phyloP scores from a whole-genome alignment of 106 monocot species.

The Allium sativum region DNA sequence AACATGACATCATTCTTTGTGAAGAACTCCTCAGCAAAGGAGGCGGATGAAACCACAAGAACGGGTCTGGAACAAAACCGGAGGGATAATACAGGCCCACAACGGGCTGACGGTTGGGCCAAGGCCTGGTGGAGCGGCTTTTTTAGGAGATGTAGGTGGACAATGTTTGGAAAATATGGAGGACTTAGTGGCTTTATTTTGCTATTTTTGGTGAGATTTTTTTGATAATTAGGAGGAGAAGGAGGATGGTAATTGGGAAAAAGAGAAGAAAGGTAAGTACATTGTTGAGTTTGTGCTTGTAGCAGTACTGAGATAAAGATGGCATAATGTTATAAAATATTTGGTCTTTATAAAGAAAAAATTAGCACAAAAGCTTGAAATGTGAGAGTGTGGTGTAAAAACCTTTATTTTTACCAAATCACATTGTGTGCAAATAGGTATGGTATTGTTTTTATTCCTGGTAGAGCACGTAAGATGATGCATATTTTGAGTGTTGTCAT shows the following conservation, averaged over 20 bases:
- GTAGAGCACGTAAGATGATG: too few species aligned
- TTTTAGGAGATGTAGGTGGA: conserved; percentile 3
- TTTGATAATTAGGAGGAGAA: background rate
- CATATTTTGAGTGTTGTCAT: too few species aligned
- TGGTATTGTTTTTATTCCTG: too few species aligned
- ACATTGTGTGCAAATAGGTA: too few species aligned
- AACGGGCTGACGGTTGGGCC: background rate
- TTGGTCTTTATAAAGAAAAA: too few species aligned
- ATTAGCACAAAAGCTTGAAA: too few species aligned
- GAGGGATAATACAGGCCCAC: background rate
- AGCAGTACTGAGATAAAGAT: too few species aligned
- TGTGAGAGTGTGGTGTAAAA: too few species aligned
- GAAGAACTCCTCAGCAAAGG: conserved; percentile 11
- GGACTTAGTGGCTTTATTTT: background rate
- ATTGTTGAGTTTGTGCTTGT: background rate
- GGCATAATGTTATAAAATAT: too few species aligned
- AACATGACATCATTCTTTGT: conserved; percentile 35
- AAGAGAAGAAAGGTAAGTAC: background rate
- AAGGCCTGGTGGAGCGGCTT: conserved; percentile 8
- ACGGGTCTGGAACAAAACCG: conserved; percentile 22
- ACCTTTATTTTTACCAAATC: too few species aligned
- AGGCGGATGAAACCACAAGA: conserved; percentile 14
- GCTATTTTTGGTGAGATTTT: background rate
- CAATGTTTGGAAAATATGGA: background rate
- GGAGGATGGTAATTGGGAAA: background rate